Base-by-base conservation (phyloP, 2,329 filamentous ascomycete genomes). In the Paraphoma sp. region DNA sequence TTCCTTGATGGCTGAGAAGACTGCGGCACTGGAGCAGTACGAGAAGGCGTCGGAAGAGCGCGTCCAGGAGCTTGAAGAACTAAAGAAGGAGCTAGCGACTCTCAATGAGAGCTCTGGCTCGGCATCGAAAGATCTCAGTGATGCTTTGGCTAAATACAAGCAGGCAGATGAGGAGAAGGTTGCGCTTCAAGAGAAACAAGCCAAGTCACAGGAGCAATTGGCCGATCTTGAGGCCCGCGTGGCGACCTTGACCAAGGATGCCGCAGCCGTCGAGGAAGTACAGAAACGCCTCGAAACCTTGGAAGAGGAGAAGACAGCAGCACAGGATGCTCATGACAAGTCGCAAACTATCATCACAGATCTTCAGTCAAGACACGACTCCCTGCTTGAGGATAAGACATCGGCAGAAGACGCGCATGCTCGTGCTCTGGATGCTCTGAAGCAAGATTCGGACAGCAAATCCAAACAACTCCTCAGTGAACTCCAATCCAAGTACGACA, bases 1-100 rank as follows among this genome's bases (percentile, higher is more conserved):
- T 45, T 49, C 59, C 2, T 62, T 75, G n/a, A 60, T 70, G 4
- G 63, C 60, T 6, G 72, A 74, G 44, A 75, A 73, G 54, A 70
- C 68, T 23, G 56, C 53, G 6, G 48, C 57, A 0, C 45, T 65
- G 2, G 65, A 70, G 47, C 54, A 69, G 12, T 67, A 74, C 33
- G 66, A 68, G 28, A 63, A 64, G 33, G 54, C 45, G 9, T 59
- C 72, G 14, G 55, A 54, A 0, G 67, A 71, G 14, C 63, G 65
- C 16, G 49, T 56, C 11, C 45, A 63, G 5, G 65, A 68, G 40
- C 56, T 75, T 1, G 62, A 64, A 2, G 58, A 60, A 2, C 48
- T 64, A 12, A 65, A 62, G 33, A 49, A 65, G 18, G 67, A 74
- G 30, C 46, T 74, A 1, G 18, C 43, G 2, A 45, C 55, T 0